Conservation (phyloP, 352 stramenopile species). For the Phytophthora rubi region DNA sequence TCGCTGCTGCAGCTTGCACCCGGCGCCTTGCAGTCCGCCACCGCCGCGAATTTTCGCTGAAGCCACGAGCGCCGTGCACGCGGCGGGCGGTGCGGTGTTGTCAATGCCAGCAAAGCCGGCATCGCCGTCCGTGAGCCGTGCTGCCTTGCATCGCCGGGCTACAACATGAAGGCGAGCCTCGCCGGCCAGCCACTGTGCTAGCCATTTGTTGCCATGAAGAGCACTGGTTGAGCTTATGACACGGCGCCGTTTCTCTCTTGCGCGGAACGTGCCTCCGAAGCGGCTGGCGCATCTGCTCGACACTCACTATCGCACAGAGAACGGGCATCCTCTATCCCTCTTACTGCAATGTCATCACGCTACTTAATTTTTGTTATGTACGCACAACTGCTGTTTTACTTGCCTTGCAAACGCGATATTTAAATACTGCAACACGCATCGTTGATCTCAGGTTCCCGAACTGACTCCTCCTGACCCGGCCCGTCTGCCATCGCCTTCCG, state of each 20-base stretch:
- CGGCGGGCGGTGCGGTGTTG: background rate
- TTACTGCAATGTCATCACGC: background rate
- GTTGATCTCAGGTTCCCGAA: background rate
- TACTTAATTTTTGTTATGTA: too few species aligned
- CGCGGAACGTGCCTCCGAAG: conserved; percentile 10
- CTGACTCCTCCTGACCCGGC: conserved; percentile 19
- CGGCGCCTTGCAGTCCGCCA: background rate
- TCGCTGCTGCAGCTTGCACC: background rate
- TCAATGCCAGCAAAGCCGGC: too few species aligned
- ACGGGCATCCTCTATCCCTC: background rate
- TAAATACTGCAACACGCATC: background rate
- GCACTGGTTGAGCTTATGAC: conserved; percentile 9
- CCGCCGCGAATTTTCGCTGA: conserved; percentile 16
- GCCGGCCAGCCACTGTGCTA: background rate
- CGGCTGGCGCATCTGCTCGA: conserved; percentile 5
- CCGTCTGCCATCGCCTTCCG: conserved; percentile 18
- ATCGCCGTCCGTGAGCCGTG: too few species aligned
- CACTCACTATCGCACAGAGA: background rate
- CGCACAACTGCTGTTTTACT: too few species aligned
- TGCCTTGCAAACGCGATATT: background rate
- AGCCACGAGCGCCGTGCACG: conserved; percentile 2
- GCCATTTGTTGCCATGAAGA: conserved; percentile 6
- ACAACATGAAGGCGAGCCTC: background rate
- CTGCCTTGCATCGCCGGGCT: background rate
- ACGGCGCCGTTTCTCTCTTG: conserved; percentile 11